A percentile compares a stretch with the other conserved stretches of the same genome.
These are phyloP conservation scores for Colletotrichum higginsianum DNA, from an alignment of 2,329 filamentous ascomycete species.

Conservation along the genomic window DNA sequence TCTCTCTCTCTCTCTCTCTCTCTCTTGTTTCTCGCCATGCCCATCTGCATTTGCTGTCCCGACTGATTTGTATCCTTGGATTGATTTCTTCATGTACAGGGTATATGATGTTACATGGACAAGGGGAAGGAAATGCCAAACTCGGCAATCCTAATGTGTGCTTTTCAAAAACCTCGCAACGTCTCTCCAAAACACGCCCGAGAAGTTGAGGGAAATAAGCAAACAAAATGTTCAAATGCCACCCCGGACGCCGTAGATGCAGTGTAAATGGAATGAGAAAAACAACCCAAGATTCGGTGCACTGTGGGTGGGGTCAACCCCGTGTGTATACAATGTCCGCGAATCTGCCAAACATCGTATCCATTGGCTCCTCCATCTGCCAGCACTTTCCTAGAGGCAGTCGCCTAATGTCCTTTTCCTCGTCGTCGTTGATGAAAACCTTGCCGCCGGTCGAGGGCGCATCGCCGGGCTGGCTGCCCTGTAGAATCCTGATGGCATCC, in stretches of 20 bases:
- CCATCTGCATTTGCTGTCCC: not conserved
- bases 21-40: not conserved
- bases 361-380: slow-evolving; percentile 55
- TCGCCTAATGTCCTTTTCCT: slow-evolving; percentile 46
- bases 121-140: slow-evolving; percentile 8
- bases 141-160: not conserved
- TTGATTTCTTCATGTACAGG: slow-evolving; percentile 40
- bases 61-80: slow-evolving; percentile 10
- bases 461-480: slow-evolving; percentile 49
- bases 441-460: slow-evolving; percentile 50
- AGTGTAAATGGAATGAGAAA: slow-evolving; percentile 18
- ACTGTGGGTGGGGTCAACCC: slow-evolving; percentile 14
- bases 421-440: slow-evolving; percentile 49
- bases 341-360: slow-evolving; percentile 53
- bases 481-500: slow-evolving; percentile 53
- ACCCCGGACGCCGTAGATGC: slow-evolving; percentile 33
- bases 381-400: slow-evolving; percentile 47
- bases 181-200: not conserved
- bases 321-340: slow-evolving; percentile 55
- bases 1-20: not conserved
- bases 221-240: not conserved
- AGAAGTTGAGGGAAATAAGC: not conserved
- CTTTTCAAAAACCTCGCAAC: not conserved
- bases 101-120: slow-evolving; percentile 40
- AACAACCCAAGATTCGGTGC: slow-evolving; percentile 17